These are phyloP conservation scores for Candida rishiriensis DNA, from an alignment of 805 yeast species.

Conservation along the genomic window DNA sequence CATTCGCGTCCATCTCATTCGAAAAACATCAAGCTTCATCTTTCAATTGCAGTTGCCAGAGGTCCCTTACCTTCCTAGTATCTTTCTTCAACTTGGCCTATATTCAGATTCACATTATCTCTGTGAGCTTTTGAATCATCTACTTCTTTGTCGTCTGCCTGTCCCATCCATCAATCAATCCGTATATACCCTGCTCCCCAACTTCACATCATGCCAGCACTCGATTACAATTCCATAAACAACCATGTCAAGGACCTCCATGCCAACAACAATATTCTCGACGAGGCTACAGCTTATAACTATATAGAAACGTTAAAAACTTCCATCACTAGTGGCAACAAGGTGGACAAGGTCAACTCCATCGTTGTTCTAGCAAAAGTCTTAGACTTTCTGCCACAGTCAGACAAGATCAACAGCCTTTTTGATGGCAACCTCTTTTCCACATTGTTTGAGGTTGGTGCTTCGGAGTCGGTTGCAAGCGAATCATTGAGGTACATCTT, in stretches of 20 bases:
- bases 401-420: constrained; percentile 17
- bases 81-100: no score
- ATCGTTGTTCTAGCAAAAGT: constrained; percentile 51
- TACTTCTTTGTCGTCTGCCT: no score
- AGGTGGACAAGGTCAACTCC: constrained; percentile 47
- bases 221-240: constrained; percentile 23
- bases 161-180: no score
- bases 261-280: constrained; percentile 14
- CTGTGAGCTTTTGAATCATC: no score
- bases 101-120: no score
- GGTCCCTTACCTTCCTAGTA: no score
- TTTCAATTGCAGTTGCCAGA: no score
- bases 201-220: constrained; percentile 2
- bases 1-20: no score
- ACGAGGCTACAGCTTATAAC: constrained; percentile 16
- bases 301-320: constrained; percentile 28
- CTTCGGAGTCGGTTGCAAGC: constrained; percentile 15
- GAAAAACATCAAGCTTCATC: no score
- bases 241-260: constrained; percentile 23
- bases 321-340: constrained; percentile 42
- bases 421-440: constrained; percentile 23
- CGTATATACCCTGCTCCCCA: no score
- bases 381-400: constrained; percentile 41
- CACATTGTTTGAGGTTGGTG: constrained; percentile 18
- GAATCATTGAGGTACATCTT: constrained; percentile 23